Evolutionary conservation across 345 rosid species (phyloP).

Genomic region (Microcos paniculata): DNA sequence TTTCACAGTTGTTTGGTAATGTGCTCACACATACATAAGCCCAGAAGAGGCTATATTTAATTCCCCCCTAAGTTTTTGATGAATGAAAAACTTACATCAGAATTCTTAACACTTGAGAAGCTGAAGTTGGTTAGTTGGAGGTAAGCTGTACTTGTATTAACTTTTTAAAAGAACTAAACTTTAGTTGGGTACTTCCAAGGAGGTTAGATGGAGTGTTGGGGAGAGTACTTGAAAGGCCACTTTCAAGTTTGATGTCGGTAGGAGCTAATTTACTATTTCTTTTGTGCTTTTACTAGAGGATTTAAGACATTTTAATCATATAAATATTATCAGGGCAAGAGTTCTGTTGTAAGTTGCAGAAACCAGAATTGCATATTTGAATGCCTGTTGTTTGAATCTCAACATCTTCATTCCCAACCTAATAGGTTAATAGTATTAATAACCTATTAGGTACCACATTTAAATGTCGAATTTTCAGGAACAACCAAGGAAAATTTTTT

Average conservation of each 20-base stretch:
- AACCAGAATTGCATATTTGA: background rate
- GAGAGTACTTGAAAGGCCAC: no score
- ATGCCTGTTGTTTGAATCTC: background rate
- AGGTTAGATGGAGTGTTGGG: background rate
- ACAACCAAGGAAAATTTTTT: background rate
- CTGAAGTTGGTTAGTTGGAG: background rate
- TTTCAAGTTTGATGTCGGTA: background rate
- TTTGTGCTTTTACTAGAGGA: background rate
- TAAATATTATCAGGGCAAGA: background rate
- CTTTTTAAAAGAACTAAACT: background rate
- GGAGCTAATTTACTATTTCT: background rate
- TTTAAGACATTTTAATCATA: background rate
- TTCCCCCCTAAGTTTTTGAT: background rate
- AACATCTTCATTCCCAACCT: background rate
- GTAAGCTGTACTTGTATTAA: background rate
- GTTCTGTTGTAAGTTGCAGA: background rate
- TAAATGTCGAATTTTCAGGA: background rate
- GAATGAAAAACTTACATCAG: conserved; percentile 20
- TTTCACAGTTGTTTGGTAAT: conserved; percentile 35
- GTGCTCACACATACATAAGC: conserved; percentile 31
- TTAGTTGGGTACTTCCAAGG: background rate
- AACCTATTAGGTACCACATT: background rate
- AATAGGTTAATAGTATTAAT: no score
- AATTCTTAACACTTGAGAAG: background rate
- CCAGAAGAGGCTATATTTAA: conserved; percentile 11